A percentile compares a stretch with the other conserved stretches of the same genome.
Conservation (phyloP, 2,329 filamentous ascomycete species). For the Lasiodiplodia theobromae region DNA sequence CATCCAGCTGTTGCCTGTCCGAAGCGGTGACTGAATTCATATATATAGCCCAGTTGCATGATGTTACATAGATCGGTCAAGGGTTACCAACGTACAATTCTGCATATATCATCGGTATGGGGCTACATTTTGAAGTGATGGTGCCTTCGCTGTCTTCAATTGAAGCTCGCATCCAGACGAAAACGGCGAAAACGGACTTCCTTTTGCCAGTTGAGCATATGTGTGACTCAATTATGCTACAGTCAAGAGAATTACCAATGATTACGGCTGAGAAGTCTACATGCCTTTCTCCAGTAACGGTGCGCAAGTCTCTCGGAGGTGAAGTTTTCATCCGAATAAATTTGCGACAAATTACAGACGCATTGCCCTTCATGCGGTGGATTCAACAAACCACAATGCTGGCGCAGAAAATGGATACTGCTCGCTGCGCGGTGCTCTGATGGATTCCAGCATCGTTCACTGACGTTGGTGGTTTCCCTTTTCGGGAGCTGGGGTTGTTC, state of each 20-base stretch:
- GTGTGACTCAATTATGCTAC: too few relatives aligned
- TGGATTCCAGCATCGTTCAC: neutral
- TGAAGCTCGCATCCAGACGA: neutral
- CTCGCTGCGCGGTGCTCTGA: neutral
- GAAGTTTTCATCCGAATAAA: neutral
- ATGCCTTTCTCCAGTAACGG: too few relatives aligned
- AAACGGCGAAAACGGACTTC: neutral
- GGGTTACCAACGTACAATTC: neutral
- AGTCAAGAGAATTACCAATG: neutral
- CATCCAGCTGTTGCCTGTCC: neutral
- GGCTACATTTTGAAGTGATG: neutral
- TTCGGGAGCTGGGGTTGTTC: constrained; percentile 2
- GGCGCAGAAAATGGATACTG: neutral
- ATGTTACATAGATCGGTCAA: neutral
- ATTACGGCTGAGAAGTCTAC: accelerated
- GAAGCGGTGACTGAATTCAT: neutral
- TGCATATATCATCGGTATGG: neutral
- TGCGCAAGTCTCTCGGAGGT: neutral
- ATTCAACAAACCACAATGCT: neutral
- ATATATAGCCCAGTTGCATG: neutral
- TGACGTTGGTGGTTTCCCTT: neutral
- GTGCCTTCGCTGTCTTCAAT: neutral
- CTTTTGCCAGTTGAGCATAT: neutral
- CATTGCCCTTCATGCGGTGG: neutral
- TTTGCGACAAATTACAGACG: too few relatives aligned